These are phyloP conservation scores for Marasmius oreades DNA, from an alignment of 1,284 basidiomycete genomes.

Conservation along the genomic window DNA sequence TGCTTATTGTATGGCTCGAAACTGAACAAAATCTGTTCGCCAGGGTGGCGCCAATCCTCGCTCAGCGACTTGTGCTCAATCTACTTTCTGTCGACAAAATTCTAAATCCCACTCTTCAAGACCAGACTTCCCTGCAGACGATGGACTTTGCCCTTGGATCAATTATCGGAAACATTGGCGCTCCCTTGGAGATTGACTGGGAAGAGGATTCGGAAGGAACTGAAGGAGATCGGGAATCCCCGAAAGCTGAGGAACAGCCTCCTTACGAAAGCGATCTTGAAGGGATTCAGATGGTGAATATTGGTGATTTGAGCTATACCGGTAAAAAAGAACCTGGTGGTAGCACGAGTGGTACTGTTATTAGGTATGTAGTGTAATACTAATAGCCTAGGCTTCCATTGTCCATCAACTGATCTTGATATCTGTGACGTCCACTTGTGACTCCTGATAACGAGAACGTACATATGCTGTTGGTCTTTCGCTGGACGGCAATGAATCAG, in stretches of 20 bases:
- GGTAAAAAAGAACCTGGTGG: neutral
- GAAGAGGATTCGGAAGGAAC: neutral
- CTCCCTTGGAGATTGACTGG: neutral
- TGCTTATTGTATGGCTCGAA: neutral
- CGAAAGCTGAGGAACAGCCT: neutral
- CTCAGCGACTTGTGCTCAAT: neutral
- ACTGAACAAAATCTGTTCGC: neutral
- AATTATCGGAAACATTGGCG: neutral
- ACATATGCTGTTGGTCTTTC: neutral
- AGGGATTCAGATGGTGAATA: neutral
- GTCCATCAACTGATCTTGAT: neutral
- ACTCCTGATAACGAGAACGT: neutral
- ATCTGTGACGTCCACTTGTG: neutral
- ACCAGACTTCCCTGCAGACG: neutral
- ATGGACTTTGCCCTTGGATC: slow-evolving; percentile 1
- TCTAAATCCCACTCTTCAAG: neutral
- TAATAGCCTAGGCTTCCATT: neutral
- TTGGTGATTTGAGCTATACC: neutral
- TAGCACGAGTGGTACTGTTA: neutral
- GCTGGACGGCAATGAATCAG: neutral
- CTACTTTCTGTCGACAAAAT: slow-evolving; percentile 1
- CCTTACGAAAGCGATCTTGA: neutral
- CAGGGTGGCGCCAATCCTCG: neutral
- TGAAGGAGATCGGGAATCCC: neutral
- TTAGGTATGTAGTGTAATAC: neutral